Evolutionary conservation across 768 basidiomycete genomes (phyloP).

Genomic region (Phaffia tasmanica): DNA sequence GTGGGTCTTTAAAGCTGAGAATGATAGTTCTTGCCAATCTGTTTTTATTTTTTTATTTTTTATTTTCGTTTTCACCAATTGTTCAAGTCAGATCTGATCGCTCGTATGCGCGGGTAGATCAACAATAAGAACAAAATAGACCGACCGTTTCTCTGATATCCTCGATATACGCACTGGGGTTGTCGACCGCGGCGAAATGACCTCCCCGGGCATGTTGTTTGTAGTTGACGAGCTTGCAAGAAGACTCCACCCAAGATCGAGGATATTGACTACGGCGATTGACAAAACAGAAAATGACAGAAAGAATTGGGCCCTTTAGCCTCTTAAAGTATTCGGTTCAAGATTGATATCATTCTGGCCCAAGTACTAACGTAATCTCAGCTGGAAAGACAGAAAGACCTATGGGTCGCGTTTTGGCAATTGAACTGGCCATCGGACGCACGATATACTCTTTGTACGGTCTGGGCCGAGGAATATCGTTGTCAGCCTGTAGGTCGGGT

Average conservation of each 20-base stretch:
- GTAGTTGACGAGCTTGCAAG: neutral
- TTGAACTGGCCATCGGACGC: neutral
- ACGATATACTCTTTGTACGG: slow-evolving; percentile 1
- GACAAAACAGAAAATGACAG: too few species aligned
- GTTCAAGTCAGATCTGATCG: too few species aligned
- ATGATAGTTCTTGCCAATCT: too few species aligned
- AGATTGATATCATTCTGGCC: neutral
- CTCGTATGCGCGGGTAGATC: too few species aligned
- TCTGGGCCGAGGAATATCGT: neutral
- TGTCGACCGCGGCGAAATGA: neutral
- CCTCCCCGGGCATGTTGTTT: neutral
- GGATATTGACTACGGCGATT: too few species aligned
- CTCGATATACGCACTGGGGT: neutral
- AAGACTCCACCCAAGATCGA: too few species aligned
- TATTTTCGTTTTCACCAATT: too few species aligned
- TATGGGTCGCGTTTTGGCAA: neutral
- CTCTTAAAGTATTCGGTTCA: neutral
- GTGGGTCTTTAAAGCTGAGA: too few species aligned
- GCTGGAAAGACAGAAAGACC: neutral
- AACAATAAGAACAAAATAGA: neutral
- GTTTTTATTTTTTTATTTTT: too few species aligned
- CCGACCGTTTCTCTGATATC: slow-evolving; percentile 12
- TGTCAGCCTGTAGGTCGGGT: too few species aligned
- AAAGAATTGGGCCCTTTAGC: neutral
- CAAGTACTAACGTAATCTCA: too few species aligned